These are phyloP conservation scores for Aphanomyces astaci DNA, from an alignment of 352 stramenopile genomes.

Conservation along the genomic window DNA sequence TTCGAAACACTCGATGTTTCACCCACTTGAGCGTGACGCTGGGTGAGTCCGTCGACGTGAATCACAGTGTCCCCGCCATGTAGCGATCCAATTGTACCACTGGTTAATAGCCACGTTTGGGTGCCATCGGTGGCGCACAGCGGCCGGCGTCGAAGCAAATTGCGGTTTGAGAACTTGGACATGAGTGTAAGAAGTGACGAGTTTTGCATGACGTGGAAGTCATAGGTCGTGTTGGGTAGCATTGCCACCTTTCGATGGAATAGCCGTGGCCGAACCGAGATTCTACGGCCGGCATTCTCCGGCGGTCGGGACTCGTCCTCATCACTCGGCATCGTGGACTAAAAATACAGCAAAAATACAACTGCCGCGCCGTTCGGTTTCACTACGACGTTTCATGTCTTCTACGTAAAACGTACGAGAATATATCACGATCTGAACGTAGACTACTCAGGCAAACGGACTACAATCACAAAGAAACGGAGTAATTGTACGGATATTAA, in stretches of 20 bases:
- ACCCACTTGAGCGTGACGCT: background rate
- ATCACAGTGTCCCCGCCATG: background rate
- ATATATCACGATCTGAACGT: too few species aligned
- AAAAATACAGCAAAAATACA: too few species aligned
- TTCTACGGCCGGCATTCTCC: too few species aligned
- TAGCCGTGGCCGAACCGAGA: background rate
- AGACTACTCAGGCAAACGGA: too few species aligned
- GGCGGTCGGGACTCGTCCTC: too few species aligned
- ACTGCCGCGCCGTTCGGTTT: too few species aligned
- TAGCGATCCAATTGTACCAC: background rate
- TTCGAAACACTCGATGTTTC: background rate
- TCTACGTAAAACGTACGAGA: too few species aligned
- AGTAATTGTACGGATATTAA: too few species aligned
- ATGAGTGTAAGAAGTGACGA: background rate
- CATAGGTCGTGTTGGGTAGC: background rate
- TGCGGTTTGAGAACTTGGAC: background rate
- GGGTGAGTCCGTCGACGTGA: background rate
- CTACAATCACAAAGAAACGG: too few species aligned
- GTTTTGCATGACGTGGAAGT: background rate
- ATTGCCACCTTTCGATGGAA: background rate
- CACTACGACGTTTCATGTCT: too few species aligned
- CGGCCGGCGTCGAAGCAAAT: background rate
- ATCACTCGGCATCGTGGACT: too few species aligned
- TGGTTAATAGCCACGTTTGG: background rate
- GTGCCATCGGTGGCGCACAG: background rate